Evolutionary conservation across 73 alveolate genomes (phyloP), one percentile per base, ranked within the genome.

Genomic region (Paramecium sonneborni): DNA sequence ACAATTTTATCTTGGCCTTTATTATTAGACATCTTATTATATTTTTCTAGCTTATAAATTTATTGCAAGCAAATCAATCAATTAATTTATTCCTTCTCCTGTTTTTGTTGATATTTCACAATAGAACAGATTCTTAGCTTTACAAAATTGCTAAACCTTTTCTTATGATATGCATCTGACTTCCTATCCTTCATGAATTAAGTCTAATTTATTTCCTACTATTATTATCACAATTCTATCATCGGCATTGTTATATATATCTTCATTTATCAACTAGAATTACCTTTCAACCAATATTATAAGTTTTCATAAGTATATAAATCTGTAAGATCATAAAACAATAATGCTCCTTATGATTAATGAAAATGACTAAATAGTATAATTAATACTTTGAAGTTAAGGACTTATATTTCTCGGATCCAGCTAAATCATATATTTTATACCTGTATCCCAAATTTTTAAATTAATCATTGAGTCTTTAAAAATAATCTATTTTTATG

Each of bases 241-340:
- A 30, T 62, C 84, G 6, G 84, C 84, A 62, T 62, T 30, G 24
- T 62, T 62, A 15, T 62, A 62, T 14, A 62, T 62, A 62, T 62
- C 84, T 52, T 52, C 68, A 52, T 52, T 52, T 62, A 62, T 12
- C 10, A 32, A 23, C 24, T 8, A 62, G 23, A 21, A 4, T 11
- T 85, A 68, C 93, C 97, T 56, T 94, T 82, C 20, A 95, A 44
- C 97, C 97, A 95, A 11, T 58, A 44, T 38, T 95, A 56, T 20
- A 86, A 84, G 72, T 94, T 92, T 15, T 57, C 93, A 85, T 52
- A 95, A 39, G 95, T 23, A 26, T 57, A 41, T 38, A 41, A 93
- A 34, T 92, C 94, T 23, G 95, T 94, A 18, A 95, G 82, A 86
- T 94, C 97, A 84, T 94, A 95, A 55, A 93, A 93, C 21, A 95